A percentile compares a stretch with the other conserved stretches of the same genome.
phyloP scores from a whole-genome alignment of 192 early-diverging fungal genomes.

The Linnemannia zychae region DNA sequence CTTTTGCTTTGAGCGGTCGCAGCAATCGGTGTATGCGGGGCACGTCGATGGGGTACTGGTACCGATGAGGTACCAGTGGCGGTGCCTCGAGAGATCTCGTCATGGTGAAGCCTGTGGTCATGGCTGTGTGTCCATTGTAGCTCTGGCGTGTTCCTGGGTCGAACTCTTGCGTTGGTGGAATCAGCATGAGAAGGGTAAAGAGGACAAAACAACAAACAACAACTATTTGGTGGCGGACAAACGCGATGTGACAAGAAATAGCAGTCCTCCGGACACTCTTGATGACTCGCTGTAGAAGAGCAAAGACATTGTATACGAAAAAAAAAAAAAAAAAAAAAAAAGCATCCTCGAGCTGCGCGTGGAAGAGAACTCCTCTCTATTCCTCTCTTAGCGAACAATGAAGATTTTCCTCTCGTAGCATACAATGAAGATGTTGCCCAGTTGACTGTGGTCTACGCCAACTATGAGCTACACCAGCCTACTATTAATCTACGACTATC shows the following conservation, averaged over 20 bases:
- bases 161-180: not conserved
- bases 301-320: too few relatives aligned
- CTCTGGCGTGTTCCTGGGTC: not conserved
- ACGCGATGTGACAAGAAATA: too few relatives aligned
- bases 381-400: too few relatives aligned
- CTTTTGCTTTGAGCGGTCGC: constrained; percentile 47
- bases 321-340: too few relatives aligned
- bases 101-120: not conserved
- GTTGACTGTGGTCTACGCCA: too few relatives aligned
- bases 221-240: not conserved
- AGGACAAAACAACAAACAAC: not conserved
- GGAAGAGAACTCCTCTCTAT: too few relatives aligned
- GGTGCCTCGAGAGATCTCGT: not conserved
- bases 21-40: constrained; percentile 36
- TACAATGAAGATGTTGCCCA: too few relatives aligned
- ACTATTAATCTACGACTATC: too few relatives aligned
- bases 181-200: not conserved
- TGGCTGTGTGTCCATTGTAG: not conserved
- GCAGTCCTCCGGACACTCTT: too few relatives aligned
- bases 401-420: too few relatives aligned
- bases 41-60: constrained; percentile 34
- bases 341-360: too few relatives aligned
- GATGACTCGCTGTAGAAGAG: too few relatives aligned
- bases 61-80: constrained; percentile 10
- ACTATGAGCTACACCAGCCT: not conserved